Conservation (phyloP, 108 stramenopile species). For the Fistulifera solaris region DNA sequence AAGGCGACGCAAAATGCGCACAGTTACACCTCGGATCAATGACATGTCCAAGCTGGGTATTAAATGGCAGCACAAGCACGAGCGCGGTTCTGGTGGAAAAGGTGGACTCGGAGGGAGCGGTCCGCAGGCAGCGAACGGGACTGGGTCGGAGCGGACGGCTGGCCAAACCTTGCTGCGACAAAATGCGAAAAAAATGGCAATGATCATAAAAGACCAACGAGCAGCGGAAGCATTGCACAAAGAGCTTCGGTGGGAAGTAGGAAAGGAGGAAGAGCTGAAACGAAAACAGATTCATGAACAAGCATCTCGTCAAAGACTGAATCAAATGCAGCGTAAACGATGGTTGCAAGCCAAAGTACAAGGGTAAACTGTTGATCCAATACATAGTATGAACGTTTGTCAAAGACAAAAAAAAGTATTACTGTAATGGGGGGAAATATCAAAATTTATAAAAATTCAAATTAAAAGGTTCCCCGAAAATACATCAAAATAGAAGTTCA, state of each 20-base stretch:
- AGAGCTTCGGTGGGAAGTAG: conserved; percentile 55
- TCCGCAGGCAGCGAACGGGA: background rate
- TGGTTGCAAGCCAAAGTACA: conserved; percentile 49
- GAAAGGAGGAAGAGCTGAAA: conserved; percentile 58
- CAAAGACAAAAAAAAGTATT: no score
- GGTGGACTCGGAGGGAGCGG: conserved; percentile 64
- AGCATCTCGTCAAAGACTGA: conserved; percentile 57
- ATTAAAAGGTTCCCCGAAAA: no score
- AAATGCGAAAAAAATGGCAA: conserved; percentile 68
- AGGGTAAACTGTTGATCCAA: no score
- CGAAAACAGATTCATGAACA: conserved; percentile 44
- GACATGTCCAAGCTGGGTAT: conserved; percentile 79
- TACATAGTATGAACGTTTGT: no score
- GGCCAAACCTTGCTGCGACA: conserved; percentile 76
- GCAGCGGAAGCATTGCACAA: conserved; percentile 75
- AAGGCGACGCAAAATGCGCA: conserved; percentile 15
- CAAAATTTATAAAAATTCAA: no score
- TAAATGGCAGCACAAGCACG: conserved; percentile 81
- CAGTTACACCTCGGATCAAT: conserved; percentile 61
- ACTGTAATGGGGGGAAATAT: no score
- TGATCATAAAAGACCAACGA: conserved; percentile 44
- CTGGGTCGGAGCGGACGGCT: conserved; percentile 32
- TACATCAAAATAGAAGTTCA: no score
- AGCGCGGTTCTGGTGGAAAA: conserved; percentile 81
- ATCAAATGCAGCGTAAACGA: conserved; percentile 85